These are phyloP conservation scores for Friedmanniomyces endolithicus DNA, from an alignment of 495 filamentous ascomycete species.

Conservation along the genomic window DNA sequence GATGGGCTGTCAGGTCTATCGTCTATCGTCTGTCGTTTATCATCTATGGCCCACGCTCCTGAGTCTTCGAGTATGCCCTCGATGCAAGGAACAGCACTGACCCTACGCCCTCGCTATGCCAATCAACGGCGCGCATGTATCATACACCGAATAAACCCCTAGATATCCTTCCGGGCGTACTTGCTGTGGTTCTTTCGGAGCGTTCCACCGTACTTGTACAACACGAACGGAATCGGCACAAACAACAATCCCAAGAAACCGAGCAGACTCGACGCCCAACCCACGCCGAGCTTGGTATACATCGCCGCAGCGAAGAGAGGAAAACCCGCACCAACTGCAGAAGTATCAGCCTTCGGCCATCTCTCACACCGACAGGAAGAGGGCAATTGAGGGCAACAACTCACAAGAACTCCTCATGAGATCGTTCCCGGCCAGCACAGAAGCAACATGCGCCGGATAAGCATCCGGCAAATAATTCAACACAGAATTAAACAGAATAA, in stretches of 20 bases:
- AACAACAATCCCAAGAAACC: slow-evolving; percentile 28
- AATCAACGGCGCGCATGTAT: background rate
- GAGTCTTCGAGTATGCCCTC: too few relatives aligned
- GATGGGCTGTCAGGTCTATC: too few relatives aligned
- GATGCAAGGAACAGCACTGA: too few relatives aligned
- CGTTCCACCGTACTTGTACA: slow-evolving; percentile 20
- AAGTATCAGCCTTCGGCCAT: too few relatives aligned
- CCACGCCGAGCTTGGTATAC: slow-evolving; percentile 28
- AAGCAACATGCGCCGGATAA: slow-evolving; percentile 33
- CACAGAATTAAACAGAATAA: slow-evolving; percentile 44
- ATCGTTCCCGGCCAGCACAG: slow-evolving; percentile 41
- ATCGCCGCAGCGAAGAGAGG: slow-evolving; percentile 30
- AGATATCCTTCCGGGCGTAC: slow-evolving; percentile 17
- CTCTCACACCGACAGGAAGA: too few relatives aligned
- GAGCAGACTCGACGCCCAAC: slow-evolving; percentile 24
- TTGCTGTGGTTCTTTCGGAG: slow-evolving; percentile 17
- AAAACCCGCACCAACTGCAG: slow-evolving; percentile 38
- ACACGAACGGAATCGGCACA: slow-evolving; percentile 30
- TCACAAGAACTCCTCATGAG: too few relatives aligned
- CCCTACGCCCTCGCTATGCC: too few relatives aligned
- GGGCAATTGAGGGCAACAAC: too few relatives aligned
- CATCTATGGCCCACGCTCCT: too few relatives aligned
- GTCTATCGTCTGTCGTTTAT: too few relatives aligned
- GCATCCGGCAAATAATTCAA: slow-evolving; percentile 30
- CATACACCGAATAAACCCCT: background rate